Base-by-base conservation (phyloP, 345 rosid species). In the Ceriops zippeliana region DNA sequence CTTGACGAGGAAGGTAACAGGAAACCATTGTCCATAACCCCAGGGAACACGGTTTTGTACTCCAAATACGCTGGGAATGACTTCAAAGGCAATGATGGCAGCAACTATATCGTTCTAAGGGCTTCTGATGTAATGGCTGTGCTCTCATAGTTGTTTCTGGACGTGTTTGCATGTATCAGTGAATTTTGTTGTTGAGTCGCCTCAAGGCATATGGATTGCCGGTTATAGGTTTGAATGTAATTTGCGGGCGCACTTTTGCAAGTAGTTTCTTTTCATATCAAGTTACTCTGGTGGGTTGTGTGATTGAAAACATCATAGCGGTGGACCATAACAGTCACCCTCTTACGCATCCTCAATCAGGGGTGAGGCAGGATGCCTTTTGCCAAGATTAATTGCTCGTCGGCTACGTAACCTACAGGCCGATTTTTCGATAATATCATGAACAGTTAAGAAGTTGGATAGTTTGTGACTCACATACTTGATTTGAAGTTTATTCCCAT, bases 41-140 rank as follows among this genome's bases (percentile, higher is more conserved):
- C 87, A 0, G 98, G 98, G 54, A 85, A 78, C 87, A 83, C 97
- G 1, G 97, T 95, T 52, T 73, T 95, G 68, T 92, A 85, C 85
- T 90, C 99, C 56, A 92, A 92, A 84, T 92, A 92, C 21, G 96
- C 97, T 0, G 98, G 98, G 17, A 92, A 87, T 35, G 99, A 90
- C 71, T 92, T 88, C 80, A 87, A 89, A 86, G 90, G 88, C 56
- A 84, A 67, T 26, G 97, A 95, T 34, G 98, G 97, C 17, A 54
- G 86, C 31, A 84, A 84, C 79, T 95, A 90, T 80, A 90, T 92
- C 61, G 98, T 89, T 21, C 78, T 95, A 11, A 86, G 90, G 80
- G 93, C 78, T 62, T 77, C 97, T 24, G 98, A 95, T 82, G 90
- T 95, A 30, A 92, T 95, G 90, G 98, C 99, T 7, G 81, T 90